phyloP scores from a whole-genome alignment of 495 filamentous ascomycete species.

The Penicillium waksmanii region DNA sequence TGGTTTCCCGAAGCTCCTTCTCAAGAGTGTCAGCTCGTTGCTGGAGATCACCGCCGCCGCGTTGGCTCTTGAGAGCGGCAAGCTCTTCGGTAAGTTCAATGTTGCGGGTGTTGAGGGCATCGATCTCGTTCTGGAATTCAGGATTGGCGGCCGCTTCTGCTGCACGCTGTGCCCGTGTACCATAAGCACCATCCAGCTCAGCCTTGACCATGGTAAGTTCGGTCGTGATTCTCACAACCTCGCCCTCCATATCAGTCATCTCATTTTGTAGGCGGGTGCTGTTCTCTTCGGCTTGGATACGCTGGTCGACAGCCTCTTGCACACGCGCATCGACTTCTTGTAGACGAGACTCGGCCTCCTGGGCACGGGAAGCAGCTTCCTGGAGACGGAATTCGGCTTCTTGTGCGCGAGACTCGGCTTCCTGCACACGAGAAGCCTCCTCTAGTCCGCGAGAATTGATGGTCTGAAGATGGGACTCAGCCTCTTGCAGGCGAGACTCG shows the following conservation, averaged over 20 bases:
- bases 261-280: constrained; percentile 61
- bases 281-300: constrained; percentile 47
- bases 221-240: constrained; percentile 84
- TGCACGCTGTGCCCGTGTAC: constrained; percentile 73
- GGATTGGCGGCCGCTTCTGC: constrained; percentile 73
- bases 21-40: constrained; percentile 66
- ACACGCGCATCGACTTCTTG: constrained; percentile 31
- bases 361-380: constrained; percentile 17
- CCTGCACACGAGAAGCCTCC: no score
- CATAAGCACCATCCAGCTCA: constrained; percentile 94
- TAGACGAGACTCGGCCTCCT: constrained; percentile 2
- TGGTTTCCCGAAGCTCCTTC: constrained; percentile 78
- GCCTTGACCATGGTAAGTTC: constrained; percentile 91
- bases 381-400: not conserved
- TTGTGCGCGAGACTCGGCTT: not conserved
- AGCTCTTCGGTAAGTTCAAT: constrained; percentile 63
- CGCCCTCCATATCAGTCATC: constrained; percentile 73
- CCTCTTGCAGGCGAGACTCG: constrained; percentile 3
- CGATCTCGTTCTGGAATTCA: constrained; percentile 66
- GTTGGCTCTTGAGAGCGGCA: constrained; percentile 51
- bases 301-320: constrained; percentile 24
- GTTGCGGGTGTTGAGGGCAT: constrained; percentile 64
- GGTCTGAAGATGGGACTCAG: no score
- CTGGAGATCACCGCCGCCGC: constrained; percentile 52
- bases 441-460: no score